Evolutionary conservation across 140 eudicot species (phyloP).

Genomic region (Stevia rebaudiana): DNA sequence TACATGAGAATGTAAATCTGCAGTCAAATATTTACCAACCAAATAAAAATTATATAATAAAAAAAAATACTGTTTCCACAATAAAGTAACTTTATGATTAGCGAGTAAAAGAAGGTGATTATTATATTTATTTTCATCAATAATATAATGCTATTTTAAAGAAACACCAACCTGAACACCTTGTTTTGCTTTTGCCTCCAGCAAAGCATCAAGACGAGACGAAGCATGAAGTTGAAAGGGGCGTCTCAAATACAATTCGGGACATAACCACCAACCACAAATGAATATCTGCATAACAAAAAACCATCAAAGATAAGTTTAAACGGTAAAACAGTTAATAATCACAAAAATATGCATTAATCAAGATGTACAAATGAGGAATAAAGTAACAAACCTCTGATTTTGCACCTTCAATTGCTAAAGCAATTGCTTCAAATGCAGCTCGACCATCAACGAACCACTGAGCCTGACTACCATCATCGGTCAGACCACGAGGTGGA

Average conservation of each 20-base stretch:
- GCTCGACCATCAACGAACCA: constrained; percentile 98
- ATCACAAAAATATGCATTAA: neutral
- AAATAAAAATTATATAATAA: too few relatives aligned
- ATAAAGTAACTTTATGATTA: neutral
- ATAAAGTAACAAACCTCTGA: constrained; percentile 67
- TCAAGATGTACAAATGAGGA: neutral
- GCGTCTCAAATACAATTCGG: constrained; percentile 81
- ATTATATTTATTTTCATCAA: neutral
- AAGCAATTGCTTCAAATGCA: constrained; percentile 92
- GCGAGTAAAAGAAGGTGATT: neutral
- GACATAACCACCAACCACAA: constrained; percentile 99
- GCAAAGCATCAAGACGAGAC: constrained; percentile 82
- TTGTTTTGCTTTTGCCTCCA: constrained; percentile 93
- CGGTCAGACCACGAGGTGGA: constrained; percentile 87
- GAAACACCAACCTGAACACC: constrained; percentile 78
- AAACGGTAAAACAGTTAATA: neutral
- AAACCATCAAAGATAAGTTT: constrained; percentile 14
- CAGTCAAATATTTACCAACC: constrained; percentile 16
- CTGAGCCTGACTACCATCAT: constrained; percentile 93
- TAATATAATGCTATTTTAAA: constrained; percentile 4
- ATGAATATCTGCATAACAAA: constrained; percentile 70
- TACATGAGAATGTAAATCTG: constrained; percentile 93
- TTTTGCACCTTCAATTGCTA: constrained; percentile 89
- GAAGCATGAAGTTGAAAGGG: constrained; percentile 76
- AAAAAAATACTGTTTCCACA: neutral